phyloP scores from a whole-genome alignment of 2,329 filamentous ascomycete genomes.

The Cladosporium austrohemisphaericum region DNA sequence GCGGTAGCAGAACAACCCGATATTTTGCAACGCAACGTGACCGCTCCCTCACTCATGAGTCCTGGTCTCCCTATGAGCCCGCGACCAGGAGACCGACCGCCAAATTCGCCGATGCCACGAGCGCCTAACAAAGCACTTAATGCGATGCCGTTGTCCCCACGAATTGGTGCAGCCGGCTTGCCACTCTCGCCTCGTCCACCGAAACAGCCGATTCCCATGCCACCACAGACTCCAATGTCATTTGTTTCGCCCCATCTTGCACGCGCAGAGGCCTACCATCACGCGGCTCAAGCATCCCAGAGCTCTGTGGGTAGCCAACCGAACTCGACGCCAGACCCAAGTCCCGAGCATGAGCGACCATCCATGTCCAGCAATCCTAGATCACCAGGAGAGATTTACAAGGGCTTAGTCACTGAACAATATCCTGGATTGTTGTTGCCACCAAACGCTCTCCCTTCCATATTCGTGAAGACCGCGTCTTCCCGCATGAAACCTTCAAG shows the following conservation, averaged over 20 bases:
- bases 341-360: slow-evolving; percentile 25
- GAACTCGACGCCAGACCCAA: slow-evolving; percentile 23
- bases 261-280: slow-evolving; percentile 36
- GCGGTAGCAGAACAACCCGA: slow-evolving; percentile 24
- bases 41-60: slow-evolving; percentile 52
- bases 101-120: slow-evolving; percentile 58
- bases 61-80: slow-evolving; percentile 63
- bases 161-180: slow-evolving; percentile 47
- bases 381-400: slow-evolving; percentile 57
- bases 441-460: slow-evolving; percentile 81
- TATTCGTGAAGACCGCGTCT: slow-evolving; percentile 83
- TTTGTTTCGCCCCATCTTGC: slow-evolving; percentile 52
- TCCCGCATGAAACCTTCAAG: slow-evolving; percentile 92
- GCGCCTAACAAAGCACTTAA: slow-evolving; percentile 53
- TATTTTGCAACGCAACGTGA: slow-evolving; percentile 26
- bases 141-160: slow-evolving; percentile 67
- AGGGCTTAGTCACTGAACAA: slow-evolving; percentile 76
- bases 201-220: slow-evolving; percentile 68
- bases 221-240: slow-evolving; percentile 64
- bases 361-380: slow-evolving; percentile 26
- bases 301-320: slow-evolving; percentile 17
- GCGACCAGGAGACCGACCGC: slow-evolving; percentile 56
- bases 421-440: slow-evolving; percentile 81
- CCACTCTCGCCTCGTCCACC: slow-evolving; percentile 70
- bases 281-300: slow-evolving; percentile 24